Evolutionary conservation across 345 rosid species (phyloP), one percentile per base, ranked within the genome.

Genomic region (Acer yangbiense): DNA sequence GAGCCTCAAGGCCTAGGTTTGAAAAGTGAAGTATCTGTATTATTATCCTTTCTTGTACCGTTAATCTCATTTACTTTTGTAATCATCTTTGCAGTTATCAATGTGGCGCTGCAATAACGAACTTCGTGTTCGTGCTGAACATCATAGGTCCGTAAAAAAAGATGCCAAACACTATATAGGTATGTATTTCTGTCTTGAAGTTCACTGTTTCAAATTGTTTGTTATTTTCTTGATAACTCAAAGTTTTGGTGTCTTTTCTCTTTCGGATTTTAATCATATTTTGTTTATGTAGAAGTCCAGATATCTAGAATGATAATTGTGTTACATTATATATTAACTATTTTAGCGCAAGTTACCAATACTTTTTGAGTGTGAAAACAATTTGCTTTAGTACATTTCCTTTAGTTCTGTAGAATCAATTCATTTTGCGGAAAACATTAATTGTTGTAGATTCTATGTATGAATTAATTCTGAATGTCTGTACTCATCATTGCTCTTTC

Each of bases 101-200:
- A 97, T 97, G 99, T 97, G 98, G 99, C 97, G 99, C 21, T 94
- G 99, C 87, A 94, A 69, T 68, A 92, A 89, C 6, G 99, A 97
- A 80, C 97, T 97, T 46, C 97, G 95, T 65, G 86, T 80, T 62
- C 86, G 87, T 67, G 99, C 97, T 43, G 92, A 88, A 77, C 91
- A 94, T 78, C 98, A 91, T 21, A 85, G 85, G 32, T 88, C 90
- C 57, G 77, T 92, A 7, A 94, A 82, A 84, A 94, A 82, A 85
- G 98, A 94, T 76, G 93, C 95, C 21, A 97, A 97, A 84, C 99
- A 97, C 87, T 97, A 89, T 83, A 97, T 97, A 75, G 98, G 99
- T 94, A 83, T 41, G 60, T 57, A 29, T 58, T 65, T 23, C 50
- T 52, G 48, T 25, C 67, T 17, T 41, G 68, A 10, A 65, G 3